Base-by-base conservation (phyloP, 768 basidiomycete species). In the Termitomyces bulborhizus region DNA sequence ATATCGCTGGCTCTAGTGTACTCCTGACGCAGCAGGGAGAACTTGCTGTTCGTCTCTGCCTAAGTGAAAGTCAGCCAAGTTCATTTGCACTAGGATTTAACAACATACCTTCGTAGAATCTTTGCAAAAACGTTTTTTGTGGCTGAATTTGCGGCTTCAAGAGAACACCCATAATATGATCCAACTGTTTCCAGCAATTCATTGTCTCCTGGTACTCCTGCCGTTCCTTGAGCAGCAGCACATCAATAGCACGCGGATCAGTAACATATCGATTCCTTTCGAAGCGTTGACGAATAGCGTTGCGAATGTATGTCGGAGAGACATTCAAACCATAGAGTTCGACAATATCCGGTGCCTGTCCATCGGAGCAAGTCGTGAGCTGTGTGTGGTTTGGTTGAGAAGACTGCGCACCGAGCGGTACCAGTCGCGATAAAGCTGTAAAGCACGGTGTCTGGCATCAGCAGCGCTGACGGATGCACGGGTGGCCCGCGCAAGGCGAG, bases 181-280 rank as follows among this genome's bases (percentile, higher is more conserved):
- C 88, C 42, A 76, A 80, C 75, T 90, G 88, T 66, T 94, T 94
- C 94, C 94, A 98, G 63, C 81, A 82, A 67, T 98, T 98, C 78
- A 97, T 77, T 51, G 88, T 87, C 77, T 98, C 96, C 76, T 98
- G 96, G 65, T 84, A 91, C 62, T 98, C 93, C 73, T 85, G 88
- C 59, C 84, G 76, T 51, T 82, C 78, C 77, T 98, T 98, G 66
- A 88, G 79, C 40, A 97, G 66, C 62, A 98, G 76, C 44, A 96
- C 74, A 68, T 99, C 93, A 67, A 98, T 83, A 24, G 88, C 83
- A 53, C 84, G 82, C 27, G 81, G 72, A 73, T 98, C 92, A 44
- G 85, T 83, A 39, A 97, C 84, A 63, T 88, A 76, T 52, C 86
- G 81, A 76, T 96, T 89, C 59, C 79, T 77, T 70, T 98, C 96